Evolutionary conservation across 176 grass and related monocot genomes (phyloP).

Genomic region (Oryza meyeriana): DNA sequence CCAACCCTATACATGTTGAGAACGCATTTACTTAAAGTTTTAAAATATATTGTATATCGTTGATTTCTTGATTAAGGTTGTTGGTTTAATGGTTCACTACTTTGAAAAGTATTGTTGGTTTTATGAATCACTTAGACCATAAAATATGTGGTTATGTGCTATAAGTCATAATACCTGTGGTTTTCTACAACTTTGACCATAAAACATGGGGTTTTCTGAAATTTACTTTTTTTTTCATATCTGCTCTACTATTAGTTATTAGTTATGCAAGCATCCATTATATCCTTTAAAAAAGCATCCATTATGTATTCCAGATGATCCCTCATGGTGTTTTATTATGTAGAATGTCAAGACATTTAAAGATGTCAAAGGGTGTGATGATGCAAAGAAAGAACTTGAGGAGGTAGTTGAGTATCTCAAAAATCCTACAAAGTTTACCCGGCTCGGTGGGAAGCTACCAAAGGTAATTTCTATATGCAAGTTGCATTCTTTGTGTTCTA

Average conservation of each 20-base stretch:
- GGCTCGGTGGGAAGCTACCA: constrained; percentile 93
- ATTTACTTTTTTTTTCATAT: not conserved
- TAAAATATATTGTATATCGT: too few species aligned
- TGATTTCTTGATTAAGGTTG: too few species aligned
- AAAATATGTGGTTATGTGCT: too few species aligned
- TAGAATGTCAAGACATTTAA: constrained; percentile 99
- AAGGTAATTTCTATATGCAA: constrained; percentile 57
- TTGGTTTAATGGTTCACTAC: too few species aligned
- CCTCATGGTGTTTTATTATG: constrained; percentile 16
- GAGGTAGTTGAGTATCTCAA: constrained; percentile 98
- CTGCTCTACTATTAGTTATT: not conserved
- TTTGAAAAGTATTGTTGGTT: too few species aligned
- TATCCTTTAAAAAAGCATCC: too few species aligned
- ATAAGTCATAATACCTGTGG: too few species aligned
- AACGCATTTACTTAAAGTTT: too few species aligned
- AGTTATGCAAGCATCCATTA: constrained; percentile 12
- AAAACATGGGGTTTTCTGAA: too few species aligned
- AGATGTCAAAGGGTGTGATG: constrained; percentile 99
- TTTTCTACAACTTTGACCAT: too few species aligned
- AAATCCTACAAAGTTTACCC: constrained; percentile 95
- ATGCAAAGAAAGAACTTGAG: constrained; percentile 98
- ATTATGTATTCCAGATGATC: constrained; percentile 14
- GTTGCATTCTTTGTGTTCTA: constrained; percentile 17
- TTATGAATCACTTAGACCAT: too few species aligned
- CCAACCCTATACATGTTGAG: too few species aligned